Conservation (phyloP, 441 rosid species). For the Pelargonium fulgidum region DNA sequence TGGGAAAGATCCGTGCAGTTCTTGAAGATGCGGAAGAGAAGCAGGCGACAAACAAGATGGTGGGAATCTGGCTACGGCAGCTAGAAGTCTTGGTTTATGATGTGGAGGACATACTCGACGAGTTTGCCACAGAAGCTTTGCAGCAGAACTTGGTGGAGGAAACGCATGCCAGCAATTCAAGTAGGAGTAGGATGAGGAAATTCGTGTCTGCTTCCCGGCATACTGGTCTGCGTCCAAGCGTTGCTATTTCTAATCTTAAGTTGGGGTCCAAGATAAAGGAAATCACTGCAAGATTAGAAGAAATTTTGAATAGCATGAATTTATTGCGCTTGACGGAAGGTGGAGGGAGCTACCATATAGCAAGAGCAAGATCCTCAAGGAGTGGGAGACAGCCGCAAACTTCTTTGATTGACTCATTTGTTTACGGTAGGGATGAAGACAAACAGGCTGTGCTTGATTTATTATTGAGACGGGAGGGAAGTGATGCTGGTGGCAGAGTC, state of each 20-base stretch:
- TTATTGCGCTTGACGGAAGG: constrained; percentile 1
- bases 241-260: neutral
- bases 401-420: neutral
- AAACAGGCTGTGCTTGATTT: constrained; percentile 5
- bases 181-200: neutral
- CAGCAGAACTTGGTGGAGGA: constrained; percentile 1
- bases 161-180: neutral
- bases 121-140: neutral
- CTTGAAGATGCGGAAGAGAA: constrained; percentile 27
- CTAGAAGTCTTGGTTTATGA: neutral
- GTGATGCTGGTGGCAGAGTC: neutral
- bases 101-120: constrained; percentile 8
- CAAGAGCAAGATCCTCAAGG: neutral
- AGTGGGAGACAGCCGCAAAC: neutral
- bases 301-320: neutral
- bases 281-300: neutral
- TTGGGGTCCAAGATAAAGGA: neutral
- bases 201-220: neutral
- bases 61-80: constrained; percentile 14
- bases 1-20: neutral
- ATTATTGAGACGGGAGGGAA: neutral
- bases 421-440: constrained; percentile 4
- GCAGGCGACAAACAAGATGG: constrained; percentile 14
- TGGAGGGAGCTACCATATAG: neutral
- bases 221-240: neutral